Evolutionary conservation across 352 stramenopile genomes (phyloP), one percentile per base, ranked within the genome.

Genomic region (Pythium sukuiense): DNA sequence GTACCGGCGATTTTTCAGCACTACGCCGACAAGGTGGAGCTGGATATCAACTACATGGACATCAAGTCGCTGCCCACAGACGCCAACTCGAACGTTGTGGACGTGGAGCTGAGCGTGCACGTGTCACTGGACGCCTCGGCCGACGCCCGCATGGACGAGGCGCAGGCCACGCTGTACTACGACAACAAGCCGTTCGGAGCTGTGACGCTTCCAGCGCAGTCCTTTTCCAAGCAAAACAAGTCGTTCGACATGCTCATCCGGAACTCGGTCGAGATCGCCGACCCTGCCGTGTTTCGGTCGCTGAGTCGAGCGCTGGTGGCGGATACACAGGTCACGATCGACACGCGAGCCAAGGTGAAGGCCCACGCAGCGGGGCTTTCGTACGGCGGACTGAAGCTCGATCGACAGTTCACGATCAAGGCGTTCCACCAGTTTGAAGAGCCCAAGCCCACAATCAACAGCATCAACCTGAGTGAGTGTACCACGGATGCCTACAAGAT

Each of bases 31-130:
- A 71, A 80, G 27, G 81, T 89, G 53, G 56, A 79, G 27, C 50
- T 92, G 41, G 66, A 61, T 12, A 67, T 90, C 63, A 90, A 90
- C 72, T 84, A 88, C 66, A 59, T 92, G 53, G 84, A 90, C 69
- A 75, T 90, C 55, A 76, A 79, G 59, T 61, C 58, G 30, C 67
- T 90, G 33, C 57, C 72, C 20, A 72, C 65, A 32, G 76, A 71
- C 50, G 55, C 63, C 14, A 59, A 61, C 30, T 55, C 54, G 24
- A 68, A 71, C 35, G 63, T 62, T 8, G 61, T 87, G 30, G 78
- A 66, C 29, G 76, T 89, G 2, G 74, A 87, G 64, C 53, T 92
- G 6, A 89, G 79, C 37, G 49, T 92, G 4, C 84, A 71, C 49
- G 63, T 87, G 11, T 60, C 79, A 57, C 75, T 88, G 69, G 73